Evolutionary conservation across 495 filamentous ascomycete species (phyloP), one percentile per base, ranked within the genome.

Genomic region (Pseudevernia furfuracea): DNA sequence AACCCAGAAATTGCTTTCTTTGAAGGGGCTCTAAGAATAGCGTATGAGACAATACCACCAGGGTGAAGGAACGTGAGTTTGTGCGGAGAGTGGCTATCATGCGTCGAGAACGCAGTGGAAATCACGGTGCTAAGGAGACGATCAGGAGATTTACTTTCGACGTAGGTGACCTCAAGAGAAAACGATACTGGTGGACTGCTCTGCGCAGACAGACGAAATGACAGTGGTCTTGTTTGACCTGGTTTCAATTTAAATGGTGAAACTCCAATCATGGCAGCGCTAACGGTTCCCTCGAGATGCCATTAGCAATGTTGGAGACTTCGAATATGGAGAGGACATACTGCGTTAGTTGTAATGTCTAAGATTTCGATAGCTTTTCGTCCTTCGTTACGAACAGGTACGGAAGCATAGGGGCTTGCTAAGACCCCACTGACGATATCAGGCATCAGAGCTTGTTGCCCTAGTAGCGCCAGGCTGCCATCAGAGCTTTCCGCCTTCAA

Each of bases 51-150:
- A 64, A 81, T 79, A 48, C 77, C 76, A 34, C 76, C 74, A 39
- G 82, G 82, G 67, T 85, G 84, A 58, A 82, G 71, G 66, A 79
- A 84, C 14, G 84, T 86, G 58, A 83, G 72, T 69, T 80, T 82
- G 56, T 85, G 82, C 15, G 83, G 75, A 14, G 61, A 57, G 49
- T 63, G 53, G 28, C 75, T 59, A 39, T 60, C 46, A 60, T 64
- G 43, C 21, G 23, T 19, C 30, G 28, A 37, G 34, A 68, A 28
- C 14, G 19, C 17, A 30, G 32, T 25, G 17, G 34, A 49, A 3
- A 64, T 25, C 23, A 39, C 34, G 30, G 44, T 38, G n/a, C 43
- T 60, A 21, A 36, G 63, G n/a, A 66, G 53, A 30, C 37, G 28
- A 41, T 48, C 48, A 39, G 32, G 23, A 25, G 59, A 62, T 5